phyloP scores from a whole-genome alignment of 2,329 filamentous ascomycete species.

The Penicillium sp. region DNA sequence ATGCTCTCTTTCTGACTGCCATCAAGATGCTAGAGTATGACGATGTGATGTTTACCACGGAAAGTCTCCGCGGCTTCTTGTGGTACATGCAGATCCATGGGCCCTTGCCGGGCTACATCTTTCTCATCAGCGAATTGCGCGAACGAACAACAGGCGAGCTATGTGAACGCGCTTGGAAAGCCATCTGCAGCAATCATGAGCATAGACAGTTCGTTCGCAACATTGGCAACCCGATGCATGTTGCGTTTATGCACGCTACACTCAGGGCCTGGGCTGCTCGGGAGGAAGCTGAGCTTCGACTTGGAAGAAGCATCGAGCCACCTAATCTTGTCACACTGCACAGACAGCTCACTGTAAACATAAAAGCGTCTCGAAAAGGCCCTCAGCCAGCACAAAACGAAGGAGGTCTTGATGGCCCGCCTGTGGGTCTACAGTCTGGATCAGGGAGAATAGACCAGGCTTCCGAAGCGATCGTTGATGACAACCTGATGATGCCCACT shows the following conservation, averaged over 20 bases:
- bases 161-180: constrained; percentile 59
- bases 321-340: constrained; percentile 1
- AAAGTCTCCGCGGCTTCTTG: constrained; percentile 52
- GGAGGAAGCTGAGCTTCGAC: constrained; percentile 48
- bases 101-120: constrained; percentile 59
- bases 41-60: constrained; percentile 54
- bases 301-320: constrained; percentile 36
- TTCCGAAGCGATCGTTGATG: background rate
- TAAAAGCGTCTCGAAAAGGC: background rate
- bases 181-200: constrained; percentile 56
- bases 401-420: background rate
- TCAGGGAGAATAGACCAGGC: background rate
- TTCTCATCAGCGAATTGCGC: constrained; percentile 57
- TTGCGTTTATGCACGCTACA: constrained; percentile 54
- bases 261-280: constrained; percentile 63
- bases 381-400: background rate
- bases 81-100: constrained; percentile 58
- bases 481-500: background rate
- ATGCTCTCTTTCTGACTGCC: constrained; percentile 28
- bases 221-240: constrained; percentile 40
- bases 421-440: background rate
- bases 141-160: constrained; percentile 53
- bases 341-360: background rate
- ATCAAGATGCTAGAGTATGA: constrained; percentile 61
- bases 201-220: constrained; percentile 50